A percentile compares a stretch with the other conserved stretches of the same genome.
These are phyloP conservation scores for Debaryomyces psychrophilus DNA, from an alignment of 1,139 yeast genomes.

Conservation along the genomic window DNA sequence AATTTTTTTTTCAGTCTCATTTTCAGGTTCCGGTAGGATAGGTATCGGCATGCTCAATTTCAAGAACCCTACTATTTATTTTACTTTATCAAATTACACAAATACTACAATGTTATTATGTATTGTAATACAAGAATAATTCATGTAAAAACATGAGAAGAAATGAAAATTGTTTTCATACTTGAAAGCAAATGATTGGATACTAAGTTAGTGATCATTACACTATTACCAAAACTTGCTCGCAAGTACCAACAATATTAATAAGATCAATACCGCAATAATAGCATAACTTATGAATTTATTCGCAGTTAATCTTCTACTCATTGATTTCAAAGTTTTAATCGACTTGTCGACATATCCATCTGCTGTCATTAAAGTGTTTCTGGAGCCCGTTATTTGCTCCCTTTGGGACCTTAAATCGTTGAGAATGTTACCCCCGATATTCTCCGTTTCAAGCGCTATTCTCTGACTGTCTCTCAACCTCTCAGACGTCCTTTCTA, in stretches of 20 bases:
- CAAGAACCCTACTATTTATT: neutral
- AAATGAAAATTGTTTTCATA: neutral
- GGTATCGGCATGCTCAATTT: neutral
- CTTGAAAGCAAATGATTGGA: neutral
- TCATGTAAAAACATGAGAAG: neutral
- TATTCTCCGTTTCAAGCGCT: constrained; percentile 88
- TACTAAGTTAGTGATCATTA: neutral
- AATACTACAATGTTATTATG: neutral
- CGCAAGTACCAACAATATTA: constrained; percentile 83
- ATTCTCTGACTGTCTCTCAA: constrained; percentile 85
- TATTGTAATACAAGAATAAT: neutral
- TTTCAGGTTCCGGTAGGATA: neutral
- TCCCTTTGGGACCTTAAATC: constrained; percentile 93
- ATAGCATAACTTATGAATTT: constrained; percentile 93
- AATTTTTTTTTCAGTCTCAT: constrained; percentile 5
- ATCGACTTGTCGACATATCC: constrained; percentile 89
- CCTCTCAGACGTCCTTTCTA: constrained; percentile 83
- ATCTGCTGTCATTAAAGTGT: constrained; percentile 86
- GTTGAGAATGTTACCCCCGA: constrained; percentile 88
- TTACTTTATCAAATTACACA: neutral
- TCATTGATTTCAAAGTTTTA: constrained; percentile 87
- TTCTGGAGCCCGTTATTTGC: constrained; percentile 82
- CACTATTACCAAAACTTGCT: constrained; percentile 70
- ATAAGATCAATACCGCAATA: constrained; percentile 80
- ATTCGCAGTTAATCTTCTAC: constrained; percentile 93